These are phyloP conservation scores for Ophiosphaerella korrae DNA, from an alignment of 2,329 filamentous ascomycete species.

Conservation along the genomic window DNA sequence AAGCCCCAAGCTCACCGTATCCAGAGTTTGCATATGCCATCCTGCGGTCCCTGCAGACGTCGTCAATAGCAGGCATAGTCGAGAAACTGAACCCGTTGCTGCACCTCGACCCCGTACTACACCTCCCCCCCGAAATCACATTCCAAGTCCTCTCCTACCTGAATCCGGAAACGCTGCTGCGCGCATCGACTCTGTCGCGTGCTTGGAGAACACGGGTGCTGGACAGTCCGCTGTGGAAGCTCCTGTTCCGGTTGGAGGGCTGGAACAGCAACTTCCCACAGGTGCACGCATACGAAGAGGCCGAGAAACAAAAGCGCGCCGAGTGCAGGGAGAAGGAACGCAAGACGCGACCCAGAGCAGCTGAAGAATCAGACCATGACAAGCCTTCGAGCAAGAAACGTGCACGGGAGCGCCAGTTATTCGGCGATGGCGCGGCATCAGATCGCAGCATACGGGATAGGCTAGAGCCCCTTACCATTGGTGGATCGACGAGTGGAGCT, in stretches of 20 bases:
- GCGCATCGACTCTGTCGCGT: conserved; percentile 77
- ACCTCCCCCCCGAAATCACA: conserved; percentile 88
- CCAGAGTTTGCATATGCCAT: conserved; percentile 81
- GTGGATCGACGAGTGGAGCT: conserved; percentile 32
- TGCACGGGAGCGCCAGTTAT: conserved; percentile 52
- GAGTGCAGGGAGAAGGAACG: conserved; percentile 48
- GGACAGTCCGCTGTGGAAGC: conserved; percentile 86
- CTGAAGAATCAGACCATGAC: conserved; percentile 54
- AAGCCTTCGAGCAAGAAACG: conserved; percentile 61
- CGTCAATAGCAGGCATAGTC: conserved; percentile 78
- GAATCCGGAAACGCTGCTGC: conserved; percentile 78
- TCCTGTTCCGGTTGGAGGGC: conserved; percentile 81
- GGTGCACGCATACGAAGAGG: conserved; percentile 69
- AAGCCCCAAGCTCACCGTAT: not conserved
- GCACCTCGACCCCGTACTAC: conserved; percentile 87
- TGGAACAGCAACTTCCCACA: conserved; percentile 74
- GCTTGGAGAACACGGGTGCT: conserved; percentile 81
- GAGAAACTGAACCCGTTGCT: conserved; percentile 79
- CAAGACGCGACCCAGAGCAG: conserved; percentile 53
- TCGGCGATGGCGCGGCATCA: conserved; percentile 38
- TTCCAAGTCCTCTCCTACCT: conserved; percentile 88
- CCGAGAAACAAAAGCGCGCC: conserved; percentile 48
- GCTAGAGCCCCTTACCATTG: conserved; percentile 24
- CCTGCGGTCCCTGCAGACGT: conserved; percentile 77
- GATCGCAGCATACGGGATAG: conserved; percentile 29